phyloP scores from a whole-genome alignment of 2,329 filamentous ascomycete genomes.

The Fonsecaea pedrosoi region DNA sequence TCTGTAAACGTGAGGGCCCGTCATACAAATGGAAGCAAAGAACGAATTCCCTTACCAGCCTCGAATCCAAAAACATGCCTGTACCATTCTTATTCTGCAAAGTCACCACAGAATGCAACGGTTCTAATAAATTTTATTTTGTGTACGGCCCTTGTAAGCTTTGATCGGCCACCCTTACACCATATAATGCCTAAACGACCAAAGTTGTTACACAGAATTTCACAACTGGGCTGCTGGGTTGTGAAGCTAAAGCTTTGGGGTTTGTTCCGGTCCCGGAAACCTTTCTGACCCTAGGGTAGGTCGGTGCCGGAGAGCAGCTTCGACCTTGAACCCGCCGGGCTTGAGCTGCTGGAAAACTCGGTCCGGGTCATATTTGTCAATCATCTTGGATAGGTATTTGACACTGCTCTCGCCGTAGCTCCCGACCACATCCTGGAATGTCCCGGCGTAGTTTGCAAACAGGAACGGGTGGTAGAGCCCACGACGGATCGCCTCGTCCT shows the following conservation, averaged over 20 bases:
- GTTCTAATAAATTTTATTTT: neutral
- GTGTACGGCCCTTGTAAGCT: neutral
- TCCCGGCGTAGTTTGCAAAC: slow-evolving; percentile 39
- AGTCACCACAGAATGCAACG: neutral
- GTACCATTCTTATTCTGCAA: neutral
- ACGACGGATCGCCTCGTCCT: slow-evolving; percentile 41
- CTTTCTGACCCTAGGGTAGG: neutral
- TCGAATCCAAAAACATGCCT: neutral
- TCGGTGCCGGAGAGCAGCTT: neutral
- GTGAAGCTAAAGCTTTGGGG: neutral
- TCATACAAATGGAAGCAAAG: neutral
- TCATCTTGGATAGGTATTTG: slow-evolving; percentile 32
- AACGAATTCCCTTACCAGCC: neutral
- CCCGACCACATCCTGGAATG: slow-evolving; percentile 33
- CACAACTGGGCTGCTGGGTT: neutral
- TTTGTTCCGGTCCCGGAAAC: neutral
- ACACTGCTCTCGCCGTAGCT: slow-evolving; percentile 38
- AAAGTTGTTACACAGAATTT: neutral
- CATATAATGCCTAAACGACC: neutral
- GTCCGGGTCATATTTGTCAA: slow-evolving; percentile 34
- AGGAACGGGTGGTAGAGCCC: slow-evolving; percentile 34
- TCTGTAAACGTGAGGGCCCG: neutral
- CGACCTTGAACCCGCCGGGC: neutral
- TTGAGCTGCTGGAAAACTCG: slow-evolving; percentile 38
- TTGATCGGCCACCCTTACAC: neutral